A percentile compares a stretch with the other conserved stretches of the same genome.
Evolutionary conservation across 306 rosid genomes (phyloP).

Genomic region (Comarum palustre): DNA sequence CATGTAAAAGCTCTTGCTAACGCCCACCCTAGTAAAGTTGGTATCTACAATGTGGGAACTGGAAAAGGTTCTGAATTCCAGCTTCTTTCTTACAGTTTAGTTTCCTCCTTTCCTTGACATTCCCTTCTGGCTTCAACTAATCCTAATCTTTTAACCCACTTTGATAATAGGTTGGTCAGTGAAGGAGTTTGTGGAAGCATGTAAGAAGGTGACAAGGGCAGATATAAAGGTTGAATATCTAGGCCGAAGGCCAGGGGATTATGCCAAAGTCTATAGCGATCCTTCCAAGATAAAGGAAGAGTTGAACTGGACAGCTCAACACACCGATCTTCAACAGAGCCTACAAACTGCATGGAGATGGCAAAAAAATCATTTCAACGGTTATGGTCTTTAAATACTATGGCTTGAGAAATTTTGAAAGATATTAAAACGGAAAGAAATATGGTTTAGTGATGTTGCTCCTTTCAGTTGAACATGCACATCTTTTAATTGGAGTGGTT

Average conservation of each 20-base stretch:
- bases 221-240: constrained; percentile 71
- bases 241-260: constrained; percentile 82
- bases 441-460: not conserved
- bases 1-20: constrained; percentile 91
- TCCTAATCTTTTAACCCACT: constrained; percentile 15
- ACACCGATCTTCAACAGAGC: constrained; percentile 72
- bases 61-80: constrained; percentile 63
- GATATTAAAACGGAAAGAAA: not conserved
- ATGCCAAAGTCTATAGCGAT: constrained; percentile 81
- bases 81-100: not conserved
- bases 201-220: constrained; percentile 80
- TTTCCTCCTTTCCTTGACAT: not conserved
- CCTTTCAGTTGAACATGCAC: constrained; percentile 9
- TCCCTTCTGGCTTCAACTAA: not conserved
- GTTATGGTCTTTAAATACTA: constrained; percentile 42
- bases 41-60: constrained; percentile 94
- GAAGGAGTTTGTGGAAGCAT: constrained; percentile 90
- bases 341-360: constrained; percentile 73
- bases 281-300: constrained; percentile 67
- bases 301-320: constrained; percentile 72
- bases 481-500: not conserved
- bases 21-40: constrained; percentile 59
- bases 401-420: not conserved
- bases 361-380: constrained; percentile 70
- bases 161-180: constrained; percentile 71